Percentiles rank a stretch among this genome's conserved stretches.
phyloP scores from a whole-genome alignment of 2,329 filamentous ascomycete species.

The Calonectria ilicicola region DNA sequence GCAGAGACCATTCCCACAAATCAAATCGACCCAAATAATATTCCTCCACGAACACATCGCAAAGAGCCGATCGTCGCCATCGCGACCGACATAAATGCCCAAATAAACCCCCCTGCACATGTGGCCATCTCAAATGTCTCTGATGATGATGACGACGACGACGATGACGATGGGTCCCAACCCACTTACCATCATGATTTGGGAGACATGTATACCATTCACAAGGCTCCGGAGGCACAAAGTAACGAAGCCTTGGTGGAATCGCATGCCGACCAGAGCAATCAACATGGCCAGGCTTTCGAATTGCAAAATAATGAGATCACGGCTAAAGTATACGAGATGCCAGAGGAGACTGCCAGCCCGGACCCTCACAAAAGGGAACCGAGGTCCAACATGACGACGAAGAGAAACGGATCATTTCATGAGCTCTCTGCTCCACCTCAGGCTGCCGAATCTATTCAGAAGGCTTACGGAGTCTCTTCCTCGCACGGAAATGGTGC shows the following conservation, averaged over 20 bases:
- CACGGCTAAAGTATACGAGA: background rate
- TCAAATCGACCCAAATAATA: no score
- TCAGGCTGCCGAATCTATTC: background rate
- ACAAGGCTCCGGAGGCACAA: background rate
- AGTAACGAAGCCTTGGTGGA: background rate
- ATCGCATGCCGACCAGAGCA: background rate
- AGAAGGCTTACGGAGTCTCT: background rate
- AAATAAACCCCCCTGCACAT: no score
- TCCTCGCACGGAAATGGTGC: background rate
- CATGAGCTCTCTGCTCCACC: background rate
- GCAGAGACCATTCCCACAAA: no score
- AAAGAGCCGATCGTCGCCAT: no score
- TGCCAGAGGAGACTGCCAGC: background rate
- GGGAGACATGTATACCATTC: background rate
- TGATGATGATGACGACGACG: background rate
- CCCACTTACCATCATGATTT: background rate
- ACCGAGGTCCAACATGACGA: background rate
- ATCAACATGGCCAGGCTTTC: background rate
- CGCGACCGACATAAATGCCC: no score
- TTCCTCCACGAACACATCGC: no score
- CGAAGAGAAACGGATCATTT: background rate
- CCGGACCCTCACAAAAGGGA: background rate
- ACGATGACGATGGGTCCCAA: background rate
- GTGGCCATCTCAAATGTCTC: background rate
- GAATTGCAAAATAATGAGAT: background rate